Base-by-base conservation (phyloP, 2,329 filamentous ascomycete species). In the Endothia cerciana region DNA sequence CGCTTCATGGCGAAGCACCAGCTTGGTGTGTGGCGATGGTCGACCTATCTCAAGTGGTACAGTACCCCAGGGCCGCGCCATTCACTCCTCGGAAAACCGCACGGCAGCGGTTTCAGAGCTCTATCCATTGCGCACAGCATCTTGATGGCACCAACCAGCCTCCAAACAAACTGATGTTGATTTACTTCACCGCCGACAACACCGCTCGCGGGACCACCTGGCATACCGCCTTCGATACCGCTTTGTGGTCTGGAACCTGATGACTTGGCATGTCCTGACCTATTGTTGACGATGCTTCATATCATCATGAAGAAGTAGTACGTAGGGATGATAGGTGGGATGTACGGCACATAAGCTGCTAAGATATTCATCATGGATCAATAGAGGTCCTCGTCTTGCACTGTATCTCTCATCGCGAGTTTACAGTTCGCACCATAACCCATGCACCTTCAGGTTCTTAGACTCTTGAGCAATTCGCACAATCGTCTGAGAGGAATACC, bases 211-310 rank as follows among this genome's bases (percentile, higher is more conserved):
- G 40, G 33, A 49, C 30, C n/a, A 43, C 43, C 28, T 49, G 28
- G 17, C 28, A 47, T 60, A 49, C 43, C 43, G 58, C 58, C 30
- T 60, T 30, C 15, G 43, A 60, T 38, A 47, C 58, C 58, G 41
- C 41, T 11, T 49, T 1, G 17, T 36, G 19, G 33, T 57, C 4
- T 36, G 30, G 36, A 8, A 41, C 49, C 11, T 36, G 19, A 10
- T 17, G 28, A 13, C 19, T 38, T 30, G 30, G 41, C 30, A 49
- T n/a, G 43, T 30, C 30, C 17, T 60, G 43, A n/a, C 4, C 17
- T 28, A 11, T 51, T 28, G 30, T 60, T 38, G 30, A 49, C 13
- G 43, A 60, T 60, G 41, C 11, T 22, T 36, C 19, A 45, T 11
- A 13, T 28, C n/a, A n/a, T 10, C n/a, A 17, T 28, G 15, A 7